These are phyloP conservation scores for Dalbergia cultrata DNA, from an alignment of 306 rosid species.

Conservation along the genomic window DNA sequence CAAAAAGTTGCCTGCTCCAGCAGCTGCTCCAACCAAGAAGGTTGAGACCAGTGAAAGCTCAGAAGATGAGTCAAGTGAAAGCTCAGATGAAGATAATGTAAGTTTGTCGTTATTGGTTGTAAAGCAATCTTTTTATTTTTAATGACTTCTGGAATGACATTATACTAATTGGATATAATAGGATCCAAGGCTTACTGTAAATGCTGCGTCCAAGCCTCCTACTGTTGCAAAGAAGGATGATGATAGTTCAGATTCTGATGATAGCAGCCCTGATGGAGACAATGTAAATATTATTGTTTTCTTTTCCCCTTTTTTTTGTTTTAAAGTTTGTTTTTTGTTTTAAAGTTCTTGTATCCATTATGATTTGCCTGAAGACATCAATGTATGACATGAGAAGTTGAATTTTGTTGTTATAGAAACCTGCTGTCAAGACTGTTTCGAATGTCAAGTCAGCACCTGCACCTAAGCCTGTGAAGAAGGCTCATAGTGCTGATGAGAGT, in stretches of 20 bases:
- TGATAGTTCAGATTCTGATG: slow-evolving; percentile 63
- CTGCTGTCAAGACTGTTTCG: slow-evolving; percentile 15
- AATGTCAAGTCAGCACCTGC: slow-evolving; percentile 10
- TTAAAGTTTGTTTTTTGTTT: background rate
- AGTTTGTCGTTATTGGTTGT: background rate
- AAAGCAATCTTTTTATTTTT: background rate
- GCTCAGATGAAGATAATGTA: slow-evolving; percentile 53
- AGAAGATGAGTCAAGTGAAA: slow-evolving; percentile 53
- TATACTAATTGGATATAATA: background rate
- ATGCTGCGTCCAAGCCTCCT: slow-evolving; percentile 47
- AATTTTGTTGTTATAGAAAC: background rate
- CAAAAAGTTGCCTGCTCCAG: slow-evolving; percentile 34
- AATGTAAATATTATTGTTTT: slow-evolving; percentile 5
- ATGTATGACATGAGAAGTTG: background rate
- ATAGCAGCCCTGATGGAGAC: slow-evolving; percentile 62
- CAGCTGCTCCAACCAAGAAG: slow-evolving; percentile 36
- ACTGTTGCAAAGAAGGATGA: slow-evolving; percentile 46
- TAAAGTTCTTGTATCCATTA: background rate
- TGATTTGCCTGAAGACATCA: background rate
- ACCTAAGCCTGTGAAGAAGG: slow-evolving; percentile 1
- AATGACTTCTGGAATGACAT: background rate
- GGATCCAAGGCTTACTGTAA: slow-evolving; percentile 51
- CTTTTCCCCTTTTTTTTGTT: background rate
- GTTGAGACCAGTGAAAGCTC: slow-evolving; percentile 44
- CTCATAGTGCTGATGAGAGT: background rate